Evolutionary conservation across 2,329 filamentous ascomycete genomes (phyloP), one percentile per base, ranked within the genome.

Genomic region (Fusarium sp.): DNA sequence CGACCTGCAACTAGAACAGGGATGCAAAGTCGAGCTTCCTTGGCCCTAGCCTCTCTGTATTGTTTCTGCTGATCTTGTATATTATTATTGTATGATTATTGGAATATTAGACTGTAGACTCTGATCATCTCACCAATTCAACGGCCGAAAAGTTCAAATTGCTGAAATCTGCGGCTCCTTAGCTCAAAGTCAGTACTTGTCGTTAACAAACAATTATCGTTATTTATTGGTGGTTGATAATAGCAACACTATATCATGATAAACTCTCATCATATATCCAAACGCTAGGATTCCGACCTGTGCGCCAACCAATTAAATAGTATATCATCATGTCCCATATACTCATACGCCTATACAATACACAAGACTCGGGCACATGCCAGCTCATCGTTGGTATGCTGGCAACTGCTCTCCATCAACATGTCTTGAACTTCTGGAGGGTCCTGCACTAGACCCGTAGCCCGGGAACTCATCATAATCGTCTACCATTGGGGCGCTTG

Each of bases 401-500:
- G 79, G 79, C 15, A 81, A 61, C 48, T 80, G 79, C 56, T 81
- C 79, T 41, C 66, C 72, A 20, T 72, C 58, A 7, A 46, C 41
- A 27, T 57, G 60, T 35, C 59, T 60, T 15, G 58, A 47, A 25
- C 39, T 55, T 13, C 60, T 14, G 23, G 76, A 75, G 17, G 76
- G 71, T 13, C 71, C 72, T 10, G 72, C 68, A 4, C 62, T 70
- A 8, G 70, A 71, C 9, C 71, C 74, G 31, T 78, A 76, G 18
- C 68, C 74, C 11, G 70, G 61, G 69, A 85, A 81, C 62, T 87
- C 82, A 66, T 86, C 83, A 55, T 88, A 83, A 43, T 89, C 83
- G 35, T 80, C 76, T n/a, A 91, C 77, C 25, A 83, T 77, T 6
- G 88, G 89, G 7, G 89, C 88, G 43, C 85, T 87, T 4, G 87